A percentile compares a stretch with the other conserved stretches of the same genome.
phyloP scores from a whole-genome alignment of 257 asterid genomes.

The Solanum tarapatanum region DNA sequence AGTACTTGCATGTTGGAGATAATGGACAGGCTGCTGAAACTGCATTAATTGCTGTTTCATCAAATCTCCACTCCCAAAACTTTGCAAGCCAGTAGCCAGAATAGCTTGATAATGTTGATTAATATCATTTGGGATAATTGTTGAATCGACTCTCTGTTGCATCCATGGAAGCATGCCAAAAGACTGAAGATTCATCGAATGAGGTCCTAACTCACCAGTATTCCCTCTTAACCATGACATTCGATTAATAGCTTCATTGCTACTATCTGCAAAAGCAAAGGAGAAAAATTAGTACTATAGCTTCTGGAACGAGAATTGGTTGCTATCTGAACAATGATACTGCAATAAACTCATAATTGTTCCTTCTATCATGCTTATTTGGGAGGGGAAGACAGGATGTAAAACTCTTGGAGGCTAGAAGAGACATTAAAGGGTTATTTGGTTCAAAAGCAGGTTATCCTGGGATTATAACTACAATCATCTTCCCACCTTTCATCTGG shows the following conservation, averaged over 20 bases:
- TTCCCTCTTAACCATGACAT: conserved; percentile 84
- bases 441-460: not conserved
- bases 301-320: not conserved
- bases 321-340: not conserved
- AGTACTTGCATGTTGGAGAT: conserved; percentile 47
- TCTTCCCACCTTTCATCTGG: not conserved
- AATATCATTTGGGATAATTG: conserved; percentile 47
- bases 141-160: conserved; percentile 75
- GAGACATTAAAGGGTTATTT: not conserved
- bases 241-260: conserved; percentile 58
- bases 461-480: not conserved
- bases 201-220: conserved; percentile 61
- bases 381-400: not conserved
- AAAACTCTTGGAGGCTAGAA: not conserved
- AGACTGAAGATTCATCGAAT: conserved; percentile 51
- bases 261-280: conserved; percentile 36
- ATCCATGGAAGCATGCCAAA: conserved; percentile 70
- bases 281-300: not conserved
- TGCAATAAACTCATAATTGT: not conserved
- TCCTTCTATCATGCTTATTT: not conserved
- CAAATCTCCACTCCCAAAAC: conserved; percentile 48
- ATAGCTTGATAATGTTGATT: conserved; percentile 81
- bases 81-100: conserved; percentile 57
- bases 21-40: conserved; percentile 69
- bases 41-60: conserved; percentile 58